phyloP scores from a whole-genome alignment of 345 rosid genomes.

The Cochlearia excelsa region DNA sequence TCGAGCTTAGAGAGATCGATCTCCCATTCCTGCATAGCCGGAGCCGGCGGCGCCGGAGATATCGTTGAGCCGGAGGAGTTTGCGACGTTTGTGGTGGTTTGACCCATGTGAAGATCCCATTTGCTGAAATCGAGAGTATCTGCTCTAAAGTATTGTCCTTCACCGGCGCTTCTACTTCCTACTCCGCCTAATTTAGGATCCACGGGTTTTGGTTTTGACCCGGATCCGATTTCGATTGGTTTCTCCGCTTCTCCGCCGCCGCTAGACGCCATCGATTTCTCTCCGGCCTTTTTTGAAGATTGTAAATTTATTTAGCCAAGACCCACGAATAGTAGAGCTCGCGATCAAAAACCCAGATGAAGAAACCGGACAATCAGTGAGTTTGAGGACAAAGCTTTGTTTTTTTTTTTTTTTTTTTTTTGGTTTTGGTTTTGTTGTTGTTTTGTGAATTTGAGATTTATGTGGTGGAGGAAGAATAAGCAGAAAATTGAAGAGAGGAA shows the following conservation, averaged over 20 bases:
- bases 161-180: conserved; percentile 53
- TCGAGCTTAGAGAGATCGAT: conserved; percentile 68
- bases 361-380: too few species aligned
- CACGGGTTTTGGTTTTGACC: neutral
- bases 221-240: conserved; percentile 16
- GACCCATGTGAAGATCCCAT: conserved; percentile 82
- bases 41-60: conserved; percentile 8
- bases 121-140: conserved; percentile 78
- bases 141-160: conserved; percentile 56
- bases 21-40: conserved; percentile 76
- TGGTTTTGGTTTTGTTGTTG: too few species aligned
- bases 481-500: too few species aligned
- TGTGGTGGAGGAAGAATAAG: too few species aligned
- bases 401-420: too few species aligned
- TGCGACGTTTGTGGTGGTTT: conserved; percentile 38
- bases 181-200: conserved; percentile 28
- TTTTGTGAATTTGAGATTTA: too few species aligned
- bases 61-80: too few species aligned
- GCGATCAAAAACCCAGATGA: too few species aligned
- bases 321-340: too few species aligned
- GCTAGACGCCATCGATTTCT: conserved; percentile 12
- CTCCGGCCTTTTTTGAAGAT: too few species aligned
- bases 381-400: too few species aligned
- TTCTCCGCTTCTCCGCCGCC: neutral
- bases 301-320: too few species aligned